phyloP scores from a whole-genome alignment of 306 rosid species.

The Inga laurina region DNA sequence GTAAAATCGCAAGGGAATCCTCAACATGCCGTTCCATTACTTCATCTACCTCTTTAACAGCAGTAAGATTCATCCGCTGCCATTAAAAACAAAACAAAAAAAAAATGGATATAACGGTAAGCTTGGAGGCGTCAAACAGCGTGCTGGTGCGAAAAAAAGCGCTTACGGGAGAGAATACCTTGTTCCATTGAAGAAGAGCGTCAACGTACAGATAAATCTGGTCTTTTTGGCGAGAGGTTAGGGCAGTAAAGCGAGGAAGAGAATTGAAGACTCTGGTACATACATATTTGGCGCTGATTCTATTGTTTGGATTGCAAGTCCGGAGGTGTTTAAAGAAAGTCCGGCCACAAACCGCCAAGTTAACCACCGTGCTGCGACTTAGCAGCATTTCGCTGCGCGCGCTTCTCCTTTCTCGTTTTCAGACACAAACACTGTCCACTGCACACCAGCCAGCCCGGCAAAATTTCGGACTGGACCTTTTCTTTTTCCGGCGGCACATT shows the following conservation, averaged over 20 bases:
- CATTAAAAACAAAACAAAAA: neutral
- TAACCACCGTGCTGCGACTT: constrained; percentile 9
- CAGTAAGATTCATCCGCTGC: constrained; percentile 88
- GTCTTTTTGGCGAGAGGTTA: constrained; percentile 61
- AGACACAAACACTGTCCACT: neutral
- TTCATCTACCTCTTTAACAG: constrained; percentile 63
- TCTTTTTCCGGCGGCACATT: neutral
- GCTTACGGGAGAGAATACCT: constrained; percentile 37
- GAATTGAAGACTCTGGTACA: constrained; percentile 8
- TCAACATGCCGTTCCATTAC: constrained; percentile 94
- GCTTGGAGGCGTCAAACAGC: neutral
- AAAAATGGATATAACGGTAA: neutral
- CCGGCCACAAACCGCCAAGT: constrained; percentile 48
- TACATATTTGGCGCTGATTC: constrained; percentile 30
- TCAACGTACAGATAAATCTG: constrained; percentile 78
- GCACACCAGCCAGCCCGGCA: neutral
- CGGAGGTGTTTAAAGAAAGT: constrained; percentile 82
- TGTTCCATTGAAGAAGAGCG: constrained; percentile 91
- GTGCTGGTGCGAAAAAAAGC: too few relatives aligned
- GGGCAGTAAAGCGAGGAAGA: constrained; percentile 49
- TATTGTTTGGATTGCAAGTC: constrained; percentile 26
- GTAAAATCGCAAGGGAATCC: constrained; percentile 81
- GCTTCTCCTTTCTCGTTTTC: neutral
- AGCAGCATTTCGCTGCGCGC: constrained; percentile 50
- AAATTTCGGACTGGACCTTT: neutral